phyloP scores from a whole-genome alignment of 2,329 filamentous ascomycete genomes.

The Fusarium pseudograminearum region DNA sequence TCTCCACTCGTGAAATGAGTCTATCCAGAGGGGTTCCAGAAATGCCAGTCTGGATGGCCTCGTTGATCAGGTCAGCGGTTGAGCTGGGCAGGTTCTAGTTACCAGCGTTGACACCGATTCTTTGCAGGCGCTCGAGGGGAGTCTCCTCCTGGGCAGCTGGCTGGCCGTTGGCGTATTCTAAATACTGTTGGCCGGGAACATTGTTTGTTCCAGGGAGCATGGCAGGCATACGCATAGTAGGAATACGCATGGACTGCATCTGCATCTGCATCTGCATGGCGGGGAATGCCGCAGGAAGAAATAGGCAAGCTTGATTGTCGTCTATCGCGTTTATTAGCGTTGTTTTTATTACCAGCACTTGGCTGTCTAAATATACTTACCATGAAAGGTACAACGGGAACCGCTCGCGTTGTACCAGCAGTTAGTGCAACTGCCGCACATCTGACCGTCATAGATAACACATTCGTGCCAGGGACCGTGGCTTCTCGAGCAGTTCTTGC shows the following conservation, averaged over 20 bases:
- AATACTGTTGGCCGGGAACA: background rate
- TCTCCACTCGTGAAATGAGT: slow-evolving; percentile 64
- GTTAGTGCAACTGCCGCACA: slow-evolving; percentile 72
- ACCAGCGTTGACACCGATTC: slow-evolving; percentile 52
- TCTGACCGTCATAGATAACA: slow-evolving; percentile 69
- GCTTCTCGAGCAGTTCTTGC: slow-evolving; percentile 71
- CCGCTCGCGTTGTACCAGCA: slow-evolving; percentile 74
- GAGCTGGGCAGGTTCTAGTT: slow-evolving; percentile 49
- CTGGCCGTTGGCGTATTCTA: background rate
- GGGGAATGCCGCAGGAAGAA: slow-evolving; percentile 10
- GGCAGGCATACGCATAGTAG: background rate
- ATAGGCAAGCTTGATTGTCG: slow-evolving; percentile 40
- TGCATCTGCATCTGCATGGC: background rate
- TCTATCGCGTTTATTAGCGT: slow-evolving; percentile 30
- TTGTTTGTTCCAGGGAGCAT: background rate
- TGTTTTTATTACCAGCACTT: background rate
- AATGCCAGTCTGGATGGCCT: slow-evolving; percentile 61
- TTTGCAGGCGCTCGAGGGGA: slow-evolving; percentile 31
- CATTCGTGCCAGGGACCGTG: slow-evolving; percentile 70
- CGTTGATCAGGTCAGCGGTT: slow-evolving; percentile 45
- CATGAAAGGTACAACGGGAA: slow-evolving; percentile 70
- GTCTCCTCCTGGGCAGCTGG: slow-evolving; percentile 37
- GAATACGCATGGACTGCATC: slow-evolving; percentile 12
- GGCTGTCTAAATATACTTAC: slow-evolving; percentile 53
- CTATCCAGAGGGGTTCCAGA: slow-evolving; percentile 59